A percentile compares a stretch with the other conserved stretches of the same genome.
Conservation (phyloP, 495 filamentous ascomycete genomes). For the Hypoxylon lienhwacheense region DNA sequence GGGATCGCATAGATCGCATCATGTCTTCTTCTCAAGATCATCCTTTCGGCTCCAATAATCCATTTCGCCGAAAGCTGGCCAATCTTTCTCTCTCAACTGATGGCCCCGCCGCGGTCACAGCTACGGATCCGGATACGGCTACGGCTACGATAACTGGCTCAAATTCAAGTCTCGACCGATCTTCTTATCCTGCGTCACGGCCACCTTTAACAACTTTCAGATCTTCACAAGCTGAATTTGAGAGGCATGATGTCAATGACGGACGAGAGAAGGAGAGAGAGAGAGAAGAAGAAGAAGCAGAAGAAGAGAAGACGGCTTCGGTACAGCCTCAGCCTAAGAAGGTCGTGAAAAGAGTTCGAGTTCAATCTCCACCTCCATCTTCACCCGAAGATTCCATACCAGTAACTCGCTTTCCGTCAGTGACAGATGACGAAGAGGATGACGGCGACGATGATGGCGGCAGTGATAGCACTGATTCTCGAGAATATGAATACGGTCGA, state of each 20-base stretch:
- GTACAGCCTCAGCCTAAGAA: conserved; percentile 50
- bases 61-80: conserved; percentile 48
- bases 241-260: conserved; percentile 9
- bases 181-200: conserved; percentile 21
- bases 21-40: conserved; percentile 31
- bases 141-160: too few species aligned
- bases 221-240: conserved; percentile 27
- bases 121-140: too few species aligned
- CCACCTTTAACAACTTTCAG: conserved; percentile 37
- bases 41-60: conserved; percentile 51
- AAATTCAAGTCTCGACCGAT: conserved; percentile 19
- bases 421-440: conserved; percentile 27
- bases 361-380: conserved; percentile 58
- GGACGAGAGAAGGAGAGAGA: background rate
- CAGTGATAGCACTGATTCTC: conserved; percentile 31
- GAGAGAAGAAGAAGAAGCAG: background rate
- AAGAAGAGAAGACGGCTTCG: conserved; percentile 27
- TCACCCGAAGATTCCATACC: conserved; percentile 47
- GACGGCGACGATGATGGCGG: conserved; percentile 30
- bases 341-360: conserved; percentile 57
- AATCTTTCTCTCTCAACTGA: conserved; percentile 17
- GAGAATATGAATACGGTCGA: conserved; percentile 24
- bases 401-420: conserved; percentile 37
- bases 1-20: conserved; percentile 11
- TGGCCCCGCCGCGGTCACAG: conserved; percentile 5